Evolutionary conservation across 2,329 filamentous ascomycete species (phyloP), one percentile per base, ranked within the genome.

Genomic region (Apiospora sp.): DNA sequence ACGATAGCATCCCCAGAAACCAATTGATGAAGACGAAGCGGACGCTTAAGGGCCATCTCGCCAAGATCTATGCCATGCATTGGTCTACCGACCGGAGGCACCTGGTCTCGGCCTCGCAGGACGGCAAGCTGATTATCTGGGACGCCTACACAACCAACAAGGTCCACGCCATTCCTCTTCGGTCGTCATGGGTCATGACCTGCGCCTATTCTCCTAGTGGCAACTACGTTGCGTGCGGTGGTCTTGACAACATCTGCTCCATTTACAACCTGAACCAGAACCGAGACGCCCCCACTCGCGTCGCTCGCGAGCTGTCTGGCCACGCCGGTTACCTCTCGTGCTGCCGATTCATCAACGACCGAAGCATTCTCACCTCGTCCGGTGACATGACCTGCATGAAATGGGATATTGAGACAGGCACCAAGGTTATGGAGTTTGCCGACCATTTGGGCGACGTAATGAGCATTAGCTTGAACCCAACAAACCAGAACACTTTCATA

Each of bases 311-410:
- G 85, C 89, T 99, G 68, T 98, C 96, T 44, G 96, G 96, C 61
- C 96, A 99, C 83, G 97, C 96, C 64, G 96, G 96, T 69, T 99
- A 99, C 81, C 91, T 99, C 64, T 98, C 95, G 30, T 99, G 96
- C 92, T 98, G 96, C 83, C 93, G 96, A 76, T 99, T 99, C 84
- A 97, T 98, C 87, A 98, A 98, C 83, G 96, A 99, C 86, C 92
- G 96, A 81, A 95, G 94, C 81, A 98, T 99, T 80, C 91, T 99
- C 76, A 99, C 96, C 74, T 98, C 96, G 0, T 99, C 96, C 3
- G 96, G 96, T 75, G 96, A 99, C 82, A 99, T 99, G 96, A 99
- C 96, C 70, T 99, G 96, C 84, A 98, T 98, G 92, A 94, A 98
- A 81, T 99, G 96, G 96, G 96, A 99, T 86, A 96, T 99, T 76